Base-by-base conservation (phyloP, 2,329 filamentous ascomycete species). In the Penicillium capsulatum region DNA sequence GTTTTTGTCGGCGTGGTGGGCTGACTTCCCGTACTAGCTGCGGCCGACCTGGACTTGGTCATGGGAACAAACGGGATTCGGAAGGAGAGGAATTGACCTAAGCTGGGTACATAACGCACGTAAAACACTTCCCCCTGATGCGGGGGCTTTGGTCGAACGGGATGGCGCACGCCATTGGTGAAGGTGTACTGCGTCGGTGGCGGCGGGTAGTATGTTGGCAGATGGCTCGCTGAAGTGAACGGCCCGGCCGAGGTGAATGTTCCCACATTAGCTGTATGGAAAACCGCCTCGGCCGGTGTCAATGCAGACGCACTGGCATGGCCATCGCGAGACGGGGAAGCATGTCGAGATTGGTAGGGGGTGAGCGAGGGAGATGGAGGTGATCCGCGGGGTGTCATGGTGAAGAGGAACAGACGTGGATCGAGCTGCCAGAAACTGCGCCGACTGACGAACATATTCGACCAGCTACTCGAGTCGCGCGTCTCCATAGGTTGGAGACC, bases 101-200 rank as follows among this genome's bases (percentile, higher is more conserved):
- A 70, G 32, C 84, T 91, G 0, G 87, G 87, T 11, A 97, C 74
- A 61, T 84, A 95, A 38, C 92, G 84, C 0, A 82, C 84, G 63
- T 98, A 98, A 57, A 98, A 91, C 0, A 86, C 80, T 56, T 96
- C 88, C 10, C 89, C 89, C 73, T 94, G 89, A 2, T 86, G 81
- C 1, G 89, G 87, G 0, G 91, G 89, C 60, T 94, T 95, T 1
- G 87, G 84, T 0, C 92, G 81, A 29, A 94, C 71, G 0, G 92
- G 92, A 59, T 98, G 92, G 0, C 89, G 83, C 31, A 90, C 72
- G 43, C 83, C 78, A 59, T 87, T 81, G 2, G 86, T 90, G 46
- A 84, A 81, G 3, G 77, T 83, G 61, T 91, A 96, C 52, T 91
- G 86, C 7, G 87, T 69, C 1, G 92, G 87, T 2, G 84, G 74